phyloP scores from a whole-genome alignment of 371 early-diverging fungal species.

The Mucor lusitanicus region DNA sequence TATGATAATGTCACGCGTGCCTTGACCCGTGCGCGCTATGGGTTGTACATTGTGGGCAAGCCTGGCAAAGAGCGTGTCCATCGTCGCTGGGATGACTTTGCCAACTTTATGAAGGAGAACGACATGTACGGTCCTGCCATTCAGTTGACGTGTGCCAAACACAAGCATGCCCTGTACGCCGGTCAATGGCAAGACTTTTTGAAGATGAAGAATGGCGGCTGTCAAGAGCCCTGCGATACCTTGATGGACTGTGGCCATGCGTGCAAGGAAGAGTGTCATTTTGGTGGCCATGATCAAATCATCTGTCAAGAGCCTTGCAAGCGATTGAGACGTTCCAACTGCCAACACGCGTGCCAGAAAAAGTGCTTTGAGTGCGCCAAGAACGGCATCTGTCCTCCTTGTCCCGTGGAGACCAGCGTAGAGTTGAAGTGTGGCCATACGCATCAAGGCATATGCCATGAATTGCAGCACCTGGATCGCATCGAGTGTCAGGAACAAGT shows the following conservation, averaged over 20 bases:
- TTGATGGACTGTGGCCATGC: conserved; percentile 44
- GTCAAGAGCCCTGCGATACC: conserved; percentile 25
- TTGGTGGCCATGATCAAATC: conserved; percentile 24
- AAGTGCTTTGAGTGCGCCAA: conserved; percentile 33
- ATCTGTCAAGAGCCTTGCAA: conserved; percentile 33
- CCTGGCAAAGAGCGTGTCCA: conserved; percentile 7
- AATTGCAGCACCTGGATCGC: neutral
- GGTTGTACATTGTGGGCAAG: conserved; percentile 43
- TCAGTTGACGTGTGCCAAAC: conserved; percentile 10
- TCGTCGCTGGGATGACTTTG: conserved; percentile 27
- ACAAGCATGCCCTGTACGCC: conserved; percentile 11
- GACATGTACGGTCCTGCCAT: conserved; percentile 1
- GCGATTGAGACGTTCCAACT: conserved; percentile 25
- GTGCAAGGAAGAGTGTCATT: conserved; percentile 44
- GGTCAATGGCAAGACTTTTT: conserved; percentile 29
- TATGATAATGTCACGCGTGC: conserved; percentile 26
- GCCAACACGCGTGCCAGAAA: conserved; percentile 36
- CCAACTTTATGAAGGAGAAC: conserved; percentile 23
- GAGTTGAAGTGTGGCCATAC: conserved; percentile 28
- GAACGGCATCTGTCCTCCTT: conserved; percentile 35
- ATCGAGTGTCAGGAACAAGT: neutral
- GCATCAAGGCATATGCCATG: neutral
- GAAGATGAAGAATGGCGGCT: conserved; percentile 41
- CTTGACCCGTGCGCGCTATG: conserved; percentile 40
- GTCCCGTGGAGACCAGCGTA: neutral